These are phyloP conservation scores for Hyphopichia burtonii DNA, from an alignment of 1,139 yeast species.

Conservation along the genomic window DNA sequence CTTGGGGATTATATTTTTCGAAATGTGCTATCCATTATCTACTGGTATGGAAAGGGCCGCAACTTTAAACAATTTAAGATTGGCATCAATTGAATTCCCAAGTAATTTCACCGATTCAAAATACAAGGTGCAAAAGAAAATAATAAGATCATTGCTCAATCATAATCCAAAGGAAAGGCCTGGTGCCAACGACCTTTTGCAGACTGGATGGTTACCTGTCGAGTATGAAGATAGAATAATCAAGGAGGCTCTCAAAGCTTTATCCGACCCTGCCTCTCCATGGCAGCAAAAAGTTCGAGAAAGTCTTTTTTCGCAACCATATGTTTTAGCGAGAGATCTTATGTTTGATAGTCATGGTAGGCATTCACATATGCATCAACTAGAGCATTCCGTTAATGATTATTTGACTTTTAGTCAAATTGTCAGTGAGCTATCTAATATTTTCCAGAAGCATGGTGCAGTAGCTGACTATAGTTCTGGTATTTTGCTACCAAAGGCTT, in stretches of 20 bases:
- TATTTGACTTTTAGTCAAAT: slow-evolving; percentile 49
- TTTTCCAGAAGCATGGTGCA: slow-evolving; percentile 85
- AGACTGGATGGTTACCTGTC: slow-evolving; percentile 81
- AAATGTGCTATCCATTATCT: slow-evolving; percentile 78
- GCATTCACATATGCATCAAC: slow-evolving; percentile 16
- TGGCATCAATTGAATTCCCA: slow-evolving; percentile 64
- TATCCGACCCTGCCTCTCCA: slow-evolving; percentile 88
- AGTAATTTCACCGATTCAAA: slow-evolving; percentile 53
- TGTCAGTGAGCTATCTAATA: slow-evolving; percentile 51
- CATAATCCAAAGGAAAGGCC: slow-evolving; percentile 82
- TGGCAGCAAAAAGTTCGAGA: slow-evolving; percentile 93
- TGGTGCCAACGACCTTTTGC: slow-evolving; percentile 68
- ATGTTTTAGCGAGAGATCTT: slow-evolving; percentile 77
- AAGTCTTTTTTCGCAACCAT: slow-evolving; percentile 79
- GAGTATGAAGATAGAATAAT: slow-evolving; percentile 88
- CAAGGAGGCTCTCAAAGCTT: slow-evolving; percentile 79
- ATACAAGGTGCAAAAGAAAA: slow-evolving; percentile 57
- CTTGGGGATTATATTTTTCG: slow-evolving; percentile 89
- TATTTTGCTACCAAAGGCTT: slow-evolving; percentile 75
- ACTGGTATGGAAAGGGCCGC: slow-evolving; percentile 93
- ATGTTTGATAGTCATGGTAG: slow-evolving; percentile 59
- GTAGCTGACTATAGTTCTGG: slow-evolving; percentile 59
- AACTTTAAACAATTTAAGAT: slow-evolving; percentile 63
- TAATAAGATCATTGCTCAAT: slow-evolving; percentile 63
- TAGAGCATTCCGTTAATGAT: slow-evolving; percentile 31